These are phyloP conservation scores for Rutstroemia sp. DNA, from an alignment of 2,329 filamentous ascomycete genomes.

Conservation along the genomic window DNA sequence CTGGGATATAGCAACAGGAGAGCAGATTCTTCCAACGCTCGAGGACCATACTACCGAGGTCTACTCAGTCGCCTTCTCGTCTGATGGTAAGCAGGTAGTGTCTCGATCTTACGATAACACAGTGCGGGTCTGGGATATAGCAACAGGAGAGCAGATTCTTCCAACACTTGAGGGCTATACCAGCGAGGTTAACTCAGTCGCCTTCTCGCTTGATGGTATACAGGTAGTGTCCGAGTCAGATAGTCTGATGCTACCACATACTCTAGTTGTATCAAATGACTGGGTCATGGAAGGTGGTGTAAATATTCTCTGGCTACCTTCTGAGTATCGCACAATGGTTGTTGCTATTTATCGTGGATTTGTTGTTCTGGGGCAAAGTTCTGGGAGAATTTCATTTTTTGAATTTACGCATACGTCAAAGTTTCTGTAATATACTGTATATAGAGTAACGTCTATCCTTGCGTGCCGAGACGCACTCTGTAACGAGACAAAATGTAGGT, in stretches of 20 bases:
- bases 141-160: too few relatives aligned
- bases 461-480: too few relatives aligned
- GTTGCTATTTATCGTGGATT: background rate
- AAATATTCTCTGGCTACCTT: background rate
- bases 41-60: too few relatives aligned
- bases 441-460: too few relatives aligned
- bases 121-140: too few relatives aligned
- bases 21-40: too few relatives aligned
- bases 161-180: background rate
- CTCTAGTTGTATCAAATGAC: background rate
- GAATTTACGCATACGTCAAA: background rate
- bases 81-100: too few relatives aligned
- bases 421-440: too few relatives aligned
- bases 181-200: background rate
- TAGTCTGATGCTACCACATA: background rate
- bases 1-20: too few relatives aligned
- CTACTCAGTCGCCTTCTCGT: too few relatives aligned
- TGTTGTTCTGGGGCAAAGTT: background rate
- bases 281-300: background rate
- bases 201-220: conserved; percentile 11
- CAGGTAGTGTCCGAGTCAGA: conserved; percentile 7
- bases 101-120: too few relatives aligned
- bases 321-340: background rate
- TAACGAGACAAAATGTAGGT: too few relatives aligned
- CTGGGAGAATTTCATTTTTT: background rate